Percentiles rank a stretch among this genome's conserved stretches.
Evolutionary conservation across 148 eudicot species (phyloP).

Genomic region (Oxyria digyna): DNA sequence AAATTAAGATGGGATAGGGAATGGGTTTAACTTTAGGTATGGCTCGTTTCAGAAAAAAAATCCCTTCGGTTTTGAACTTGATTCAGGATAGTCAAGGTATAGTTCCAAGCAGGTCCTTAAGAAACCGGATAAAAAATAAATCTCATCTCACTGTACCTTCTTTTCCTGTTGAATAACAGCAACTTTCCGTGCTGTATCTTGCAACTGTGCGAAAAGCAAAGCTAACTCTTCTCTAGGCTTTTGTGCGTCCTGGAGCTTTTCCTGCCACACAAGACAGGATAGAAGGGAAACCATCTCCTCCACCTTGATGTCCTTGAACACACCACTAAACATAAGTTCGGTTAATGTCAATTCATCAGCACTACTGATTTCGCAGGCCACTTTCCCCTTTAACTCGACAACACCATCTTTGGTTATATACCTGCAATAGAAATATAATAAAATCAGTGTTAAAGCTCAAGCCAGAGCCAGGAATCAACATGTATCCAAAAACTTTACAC

Average conservation of each 20-base stretch:
- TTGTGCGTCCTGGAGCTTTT: slow-evolving; percentile 80
- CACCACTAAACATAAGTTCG: slow-evolving; percentile 80
- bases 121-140: too few relatives aligned
- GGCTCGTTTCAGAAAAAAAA: too few relatives aligned
- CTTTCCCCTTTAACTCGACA: slow-evolving; percentile 89
- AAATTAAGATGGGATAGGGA: too few relatives aligned
- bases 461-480: background rate
- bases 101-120: too few relatives aligned
- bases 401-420: slow-evolving; percentile 72
- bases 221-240: slow-evolving; percentile 91
- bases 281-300: slow-evolving; percentile 94
- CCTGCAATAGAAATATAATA: slow-evolving; percentile 28
- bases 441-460: background rate
- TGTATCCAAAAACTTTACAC: background rate
- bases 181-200: slow-evolving; percentile 81
- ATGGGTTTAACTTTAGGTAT: too few relatives aligned
- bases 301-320: slow-evolving; percentile 66
- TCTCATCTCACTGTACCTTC: slow-evolving; percentile 48
- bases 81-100: too few relatives aligned
- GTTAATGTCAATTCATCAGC: slow-evolving; percentile 94
- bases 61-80: too few relatives aligned
- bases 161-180: slow-evolving; percentile 87
- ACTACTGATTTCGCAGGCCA: slow-evolving; percentile 95
- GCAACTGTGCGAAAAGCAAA: slow-evolving; percentile 62
- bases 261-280: slow-evolving; percentile 96